Percentiles rank a stretch among this genome's conserved stretches.
Conservation (phyloP, 1,139 yeast species). For the Pichia sp. region DNA sequence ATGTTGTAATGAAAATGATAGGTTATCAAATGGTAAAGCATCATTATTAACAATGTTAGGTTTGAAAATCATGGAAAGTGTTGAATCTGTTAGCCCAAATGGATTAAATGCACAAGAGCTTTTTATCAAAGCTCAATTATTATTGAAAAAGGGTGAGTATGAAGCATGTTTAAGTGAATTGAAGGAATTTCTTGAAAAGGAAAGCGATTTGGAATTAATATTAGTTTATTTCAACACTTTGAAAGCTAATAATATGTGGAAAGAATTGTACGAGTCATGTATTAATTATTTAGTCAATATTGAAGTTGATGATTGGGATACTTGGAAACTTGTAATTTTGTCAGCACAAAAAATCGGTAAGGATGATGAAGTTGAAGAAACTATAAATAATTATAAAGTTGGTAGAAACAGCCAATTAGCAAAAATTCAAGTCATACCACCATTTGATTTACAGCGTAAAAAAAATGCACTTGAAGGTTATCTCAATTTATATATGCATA, state of each 20-base stretch:
- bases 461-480: slow-evolving; percentile 32
- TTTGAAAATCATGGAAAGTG: slow-evolving; percentile 39
- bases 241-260: slow-evolving; percentile 37
- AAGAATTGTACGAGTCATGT: slow-evolving; percentile 33
- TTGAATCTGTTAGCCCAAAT: slow-evolving; percentile 35
- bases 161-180: slow-evolving; percentile 32
- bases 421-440: slow-evolving; percentile 39
- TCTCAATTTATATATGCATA: slow-evolving; percentile 39
- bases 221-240: slow-evolving; percentile 45
- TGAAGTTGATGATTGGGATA: slow-evolving; percentile 51
- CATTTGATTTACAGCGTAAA: slow-evolving; percentile 21
- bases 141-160: slow-evolving; percentile 32
- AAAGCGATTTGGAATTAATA: slow-evolving; percentile 53
- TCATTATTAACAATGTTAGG: slow-evolving; percentile 53
- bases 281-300: slow-evolving; percentile 35
- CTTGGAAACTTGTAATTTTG: slow-evolving; percentile 49
- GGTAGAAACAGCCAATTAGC: slow-evolving; percentile 58
- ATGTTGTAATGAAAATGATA: slow-evolving; percentile 22
- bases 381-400: slow-evolving; percentile 26
- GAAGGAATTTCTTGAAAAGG: slow-evolving; percentile 31
- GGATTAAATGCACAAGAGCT: slow-evolving; percentile 47
- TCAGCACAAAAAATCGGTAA: slow-evolving; percentile 32
- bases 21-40: slow-evolving; percentile 33
- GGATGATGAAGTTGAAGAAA: slow-evolving; percentile 27
- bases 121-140: slow-evolving; percentile 45